Conservation (phyloP, 441 rosid species). For the Macaranga tanarius region DNA sequence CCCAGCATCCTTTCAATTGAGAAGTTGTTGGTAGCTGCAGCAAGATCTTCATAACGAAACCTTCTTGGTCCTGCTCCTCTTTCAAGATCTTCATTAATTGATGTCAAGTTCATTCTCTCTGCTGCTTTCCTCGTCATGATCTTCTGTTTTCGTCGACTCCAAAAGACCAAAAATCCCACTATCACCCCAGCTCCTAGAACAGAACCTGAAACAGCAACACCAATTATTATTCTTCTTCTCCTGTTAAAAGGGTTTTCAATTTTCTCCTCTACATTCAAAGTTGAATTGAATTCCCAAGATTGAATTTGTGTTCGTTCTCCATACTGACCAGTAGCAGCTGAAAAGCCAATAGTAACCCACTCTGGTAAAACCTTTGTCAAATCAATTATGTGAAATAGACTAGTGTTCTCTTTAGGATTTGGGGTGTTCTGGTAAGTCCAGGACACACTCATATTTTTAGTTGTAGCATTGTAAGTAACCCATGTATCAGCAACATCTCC, state of each 20-base stretch:
- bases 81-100: slow-evolving; percentile 54
- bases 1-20: slow-evolving; percentile 46
- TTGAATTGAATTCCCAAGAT: slow-evolving; percentile 45
- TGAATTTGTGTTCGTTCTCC: slow-evolving; percentile 24
- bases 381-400: slow-evolving; percentile 32
- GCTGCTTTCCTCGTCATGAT: background rate
- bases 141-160: slow-evolving; percentile 2
- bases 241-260: background rate
- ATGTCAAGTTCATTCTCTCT: slow-evolving; percentile 29
- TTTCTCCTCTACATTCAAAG: slow-evolving; percentile 19
- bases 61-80: slow-evolving; percentile 56
- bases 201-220: slow-evolving; percentile 21
- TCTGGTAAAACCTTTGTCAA: slow-evolving; percentile 35
- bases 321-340: slow-evolving; percentile 25
- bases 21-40: slow-evolving; percentile 52
- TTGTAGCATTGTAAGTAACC: slow-evolving; percentile 31
- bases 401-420: slow-evolving; percentile 25
- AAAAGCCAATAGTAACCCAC: slow-evolving; percentile 37
- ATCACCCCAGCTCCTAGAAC: slow-evolving; percentile 16
- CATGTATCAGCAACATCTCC: slow-evolving; percentile 26
- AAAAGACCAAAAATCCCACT: background rate
- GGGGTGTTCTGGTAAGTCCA: slow-evolving; percentile 29
- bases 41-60: slow-evolving; percentile 48
- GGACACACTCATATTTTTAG: slow-evolving; percentile 29
- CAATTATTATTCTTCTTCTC: slow-evolving; percentile 10